A percentile compares a stretch with the other conserved stretches of the same genome.
Evolutionary conservation across 2,329 filamentous ascomycete species (phyloP).

Genomic region (Westerdykella ornata): DNA sequence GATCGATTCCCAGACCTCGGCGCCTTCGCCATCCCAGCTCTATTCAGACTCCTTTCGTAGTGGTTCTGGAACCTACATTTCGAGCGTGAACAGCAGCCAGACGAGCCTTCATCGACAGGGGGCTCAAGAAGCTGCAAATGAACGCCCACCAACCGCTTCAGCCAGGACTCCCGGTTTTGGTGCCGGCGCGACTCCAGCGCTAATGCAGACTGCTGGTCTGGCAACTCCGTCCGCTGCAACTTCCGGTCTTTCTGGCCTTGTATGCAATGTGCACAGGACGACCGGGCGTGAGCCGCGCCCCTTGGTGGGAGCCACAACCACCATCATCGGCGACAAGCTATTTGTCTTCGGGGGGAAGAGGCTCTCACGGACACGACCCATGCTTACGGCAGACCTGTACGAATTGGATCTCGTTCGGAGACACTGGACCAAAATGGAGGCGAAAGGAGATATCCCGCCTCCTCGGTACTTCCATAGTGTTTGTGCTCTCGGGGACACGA

Average conservation of each 20-base stretch:
- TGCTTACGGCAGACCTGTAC: conserved; percentile 84
- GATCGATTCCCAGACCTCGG: conserved; percentile 43
- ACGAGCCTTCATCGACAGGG: conserved; percentile 42
- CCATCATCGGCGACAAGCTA: conserved; percentile 87
- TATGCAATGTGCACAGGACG: conserved; percentile 68
- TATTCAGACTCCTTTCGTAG: conserved; percentile 32
- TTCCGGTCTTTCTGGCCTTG: conserved; percentile 59
- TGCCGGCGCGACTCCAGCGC: conserved; percentile 42
- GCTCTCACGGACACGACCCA: conserved; percentile 74
- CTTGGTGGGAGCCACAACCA: conserved; percentile 89
- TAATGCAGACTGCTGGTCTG: conserved; percentile 33
- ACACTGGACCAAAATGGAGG: conserved; percentile 88
- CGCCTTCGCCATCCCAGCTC: conserved; percentile 40
- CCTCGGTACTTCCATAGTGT: conserved; percentile 97
- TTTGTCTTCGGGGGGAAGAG: conserved; percentile 94
- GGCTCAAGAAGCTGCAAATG: conserved; percentile 37
- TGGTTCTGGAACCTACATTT: conserved; percentile 32
- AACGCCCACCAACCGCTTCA: conserved; percentile 29
- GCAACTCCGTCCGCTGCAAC: conserved; percentile 40
- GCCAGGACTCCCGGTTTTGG: conserved; percentile 36
- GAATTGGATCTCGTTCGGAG: conserved; percentile 85
- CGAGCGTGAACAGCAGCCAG: conserved; percentile 43
- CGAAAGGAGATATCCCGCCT: conserved; percentile 75
- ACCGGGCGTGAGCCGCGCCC: conserved; percentile 88
- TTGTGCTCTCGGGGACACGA: conserved; percentile 86